phyloP scores from a whole-genome alignment of 2,329 filamentous ascomycete species.

The Penicillium sp. region DNA sequence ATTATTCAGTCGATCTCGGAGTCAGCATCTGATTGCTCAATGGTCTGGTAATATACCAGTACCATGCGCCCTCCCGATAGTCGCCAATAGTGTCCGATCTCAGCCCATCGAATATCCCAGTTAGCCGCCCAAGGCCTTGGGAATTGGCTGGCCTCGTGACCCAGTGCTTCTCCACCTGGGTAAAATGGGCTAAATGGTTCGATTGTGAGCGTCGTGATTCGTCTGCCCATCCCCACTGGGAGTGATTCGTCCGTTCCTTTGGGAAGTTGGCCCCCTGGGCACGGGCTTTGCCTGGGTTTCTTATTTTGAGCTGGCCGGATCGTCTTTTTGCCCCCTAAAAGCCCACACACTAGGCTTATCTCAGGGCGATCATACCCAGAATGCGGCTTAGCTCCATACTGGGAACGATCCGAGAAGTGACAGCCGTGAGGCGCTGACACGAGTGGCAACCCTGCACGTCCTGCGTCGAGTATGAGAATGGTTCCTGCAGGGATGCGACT shows the following conservation, averaged over 20 bases:
- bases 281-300: background rate
- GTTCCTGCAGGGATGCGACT: conserved; percentile 25
- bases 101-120: conserved; percentile 25
- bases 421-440: conserved; percentile 8
- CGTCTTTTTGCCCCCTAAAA: background rate
- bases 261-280: background rate
- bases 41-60: conserved; percentile 18
- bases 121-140: conserved; percentile 28
- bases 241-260: background rate
- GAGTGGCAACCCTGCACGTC: conserved; percentile 19
- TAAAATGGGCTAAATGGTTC: background rate
- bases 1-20: conserved; percentile 18
- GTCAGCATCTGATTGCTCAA: conserved; percentile 3
- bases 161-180: background rate
- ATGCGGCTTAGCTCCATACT: conserved; percentile 2
- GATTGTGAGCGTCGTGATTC: background rate
- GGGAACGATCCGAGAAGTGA: conserved; percentile 7
- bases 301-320: background rate
- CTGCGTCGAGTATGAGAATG: conserved; percentile 16
- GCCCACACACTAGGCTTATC: conserved; percentile 1
- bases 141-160: conserved; percentile 21
- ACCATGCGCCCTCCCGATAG: conserved; percentile 27
- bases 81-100: conserved; percentile 30
- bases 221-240: background rate
- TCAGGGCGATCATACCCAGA: conserved; percentile 1